Conservation (phyloP, 2,329 filamentous ascomycete species). For the Scedosporium boydii region DNA sequence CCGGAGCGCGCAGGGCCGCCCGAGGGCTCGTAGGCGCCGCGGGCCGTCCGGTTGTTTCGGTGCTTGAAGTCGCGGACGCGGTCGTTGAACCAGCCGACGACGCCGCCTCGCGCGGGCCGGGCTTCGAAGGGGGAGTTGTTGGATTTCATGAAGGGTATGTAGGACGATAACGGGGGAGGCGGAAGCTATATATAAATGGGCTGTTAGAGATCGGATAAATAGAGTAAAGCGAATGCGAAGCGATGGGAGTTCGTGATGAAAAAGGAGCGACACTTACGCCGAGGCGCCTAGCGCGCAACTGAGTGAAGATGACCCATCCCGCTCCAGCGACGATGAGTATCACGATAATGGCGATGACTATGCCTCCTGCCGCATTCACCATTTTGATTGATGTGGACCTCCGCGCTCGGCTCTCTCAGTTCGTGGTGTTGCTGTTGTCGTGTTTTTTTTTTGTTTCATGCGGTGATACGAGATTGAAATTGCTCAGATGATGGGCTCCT, state of each 20-base stretch:
- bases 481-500: not conserved
- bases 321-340: conserved; percentile 45
- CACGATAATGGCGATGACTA: conserved; percentile 64
- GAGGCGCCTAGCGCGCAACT: conserved; percentile 61
- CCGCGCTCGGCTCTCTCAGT: not conserved
- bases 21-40: conserved; percentile 60
- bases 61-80: conserved; percentile 55
- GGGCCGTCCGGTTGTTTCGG: conserved; percentile 54
- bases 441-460: not conserved
- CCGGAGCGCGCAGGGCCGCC: conserved; percentile 28
- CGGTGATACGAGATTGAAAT: not conserved
- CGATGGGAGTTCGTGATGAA: not conserved
- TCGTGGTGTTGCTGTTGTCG: not conserved
- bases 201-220: not conserved
- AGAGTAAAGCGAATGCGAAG: not conserved
- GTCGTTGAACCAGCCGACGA: conserved; percentile 65
- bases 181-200: conserved; percentile 43
- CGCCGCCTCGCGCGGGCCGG: conserved; percentile 47
- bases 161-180: conserved; percentile 55
- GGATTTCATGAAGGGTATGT: conserved; percentile 59
- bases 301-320: conserved; percentile 63
- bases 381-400: conserved; percentile 22
- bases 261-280: conserved; percentile 40
- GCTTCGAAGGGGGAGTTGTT: conserved; percentile 36
- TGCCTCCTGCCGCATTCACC: conserved; percentile 51